phyloP scores from a whole-genome alignment of 1,284 basidiomycete species.

The Fomitopsis palustris region DNA sequence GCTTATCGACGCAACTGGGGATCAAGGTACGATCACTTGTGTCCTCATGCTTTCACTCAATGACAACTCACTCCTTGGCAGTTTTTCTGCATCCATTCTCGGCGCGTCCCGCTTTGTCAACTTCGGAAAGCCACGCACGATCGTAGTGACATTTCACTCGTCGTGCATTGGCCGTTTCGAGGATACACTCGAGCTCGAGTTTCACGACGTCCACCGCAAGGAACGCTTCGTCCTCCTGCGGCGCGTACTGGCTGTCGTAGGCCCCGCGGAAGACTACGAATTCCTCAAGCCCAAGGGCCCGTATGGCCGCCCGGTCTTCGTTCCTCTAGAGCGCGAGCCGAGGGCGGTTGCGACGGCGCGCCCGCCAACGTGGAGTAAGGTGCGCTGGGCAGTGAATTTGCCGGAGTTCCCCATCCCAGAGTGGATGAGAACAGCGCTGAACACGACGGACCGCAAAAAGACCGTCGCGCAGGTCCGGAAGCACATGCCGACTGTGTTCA shows the following conservation, averaged over 20 bases:
- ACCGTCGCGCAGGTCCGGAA: constrained; percentile 9
- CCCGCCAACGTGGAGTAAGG: constrained; percentile 9
- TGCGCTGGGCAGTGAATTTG: not conserved
- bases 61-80: constrained; percentile 6
- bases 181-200: constrained; percentile 31
- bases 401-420: not conserved
- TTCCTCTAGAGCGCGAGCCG: constrained; percentile 1
- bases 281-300: constrained; percentile 22
- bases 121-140: constrained; percentile 22
- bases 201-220: constrained; percentile 20
- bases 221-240: constrained; percentile 23
- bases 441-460: constrained; percentile 1
- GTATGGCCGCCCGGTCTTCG: constrained; percentile 18
- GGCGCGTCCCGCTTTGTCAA: constrained; percentile 18
- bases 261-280: constrained; percentile 22
- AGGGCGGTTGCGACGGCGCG: constrained; percentile 2
- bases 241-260: constrained; percentile 21
- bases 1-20: constrained; percentile 3
- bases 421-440: not conserved
- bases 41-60: not conserved
- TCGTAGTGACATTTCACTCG: constrained; percentile 35
- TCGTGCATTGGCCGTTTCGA: constrained; percentile 43
- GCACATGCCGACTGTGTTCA: constrained; percentile 36
- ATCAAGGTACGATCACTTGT: constrained; percentile 2
- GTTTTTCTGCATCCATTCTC: constrained; percentile 29